Base-by-base conservation (phyloP, 768 basidiomycete genomes). In the Panaeolus papilionaceus region DNA sequence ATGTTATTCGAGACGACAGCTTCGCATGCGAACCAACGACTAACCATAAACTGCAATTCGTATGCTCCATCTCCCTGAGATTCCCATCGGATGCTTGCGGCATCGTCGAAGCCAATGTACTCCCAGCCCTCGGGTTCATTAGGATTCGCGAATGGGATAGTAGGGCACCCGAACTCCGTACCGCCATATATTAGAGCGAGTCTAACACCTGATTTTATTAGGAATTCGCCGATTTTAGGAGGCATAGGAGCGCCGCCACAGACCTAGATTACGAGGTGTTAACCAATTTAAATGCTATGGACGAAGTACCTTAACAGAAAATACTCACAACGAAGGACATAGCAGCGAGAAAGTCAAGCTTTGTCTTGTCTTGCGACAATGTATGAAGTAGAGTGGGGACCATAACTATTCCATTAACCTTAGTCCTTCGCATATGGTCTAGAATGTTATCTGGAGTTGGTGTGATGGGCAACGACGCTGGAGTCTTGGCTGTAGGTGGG, bases 371-470 rank as follows among this genome's bases (percentile, higher is more conserved):
- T 51, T 77, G 72, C 2, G 75, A 75, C 80, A 83, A 67, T 42
- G 39, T 33, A 33, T 72, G 69, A 4, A 85, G 67, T 5, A 85
- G 71, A 0, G 79, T 49, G 0, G 84, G 83, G 33, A 83, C 77
- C 0, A 70, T 75, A 28, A 80, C 68, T 0, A 84, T 64, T 0
- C 68, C 64, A 16, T 75, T 76, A n/a, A 71, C 77, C 3, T 75
- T 68, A 0, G 75, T 75, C 14, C 71, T 64, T 20, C 67, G 68
- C 9, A 78, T 71, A 37, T 78, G 76, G 2, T 80, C 74, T 3
- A 85, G 62, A 40, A 82, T 72, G 62, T 80, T 83, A 2, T 80
- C 76, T 2, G 82, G 74, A 6, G 81, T 79, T 0, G 83, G 81
- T 39, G 76, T 72, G 5, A 79, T 66, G 2, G 85, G 84, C 26